Evolutionary conservation across 1,284 basidiomycete genomes (phyloP), one percentile per base, ranked within the genome.

Genomic region (Volvariella volvacea): DNA sequence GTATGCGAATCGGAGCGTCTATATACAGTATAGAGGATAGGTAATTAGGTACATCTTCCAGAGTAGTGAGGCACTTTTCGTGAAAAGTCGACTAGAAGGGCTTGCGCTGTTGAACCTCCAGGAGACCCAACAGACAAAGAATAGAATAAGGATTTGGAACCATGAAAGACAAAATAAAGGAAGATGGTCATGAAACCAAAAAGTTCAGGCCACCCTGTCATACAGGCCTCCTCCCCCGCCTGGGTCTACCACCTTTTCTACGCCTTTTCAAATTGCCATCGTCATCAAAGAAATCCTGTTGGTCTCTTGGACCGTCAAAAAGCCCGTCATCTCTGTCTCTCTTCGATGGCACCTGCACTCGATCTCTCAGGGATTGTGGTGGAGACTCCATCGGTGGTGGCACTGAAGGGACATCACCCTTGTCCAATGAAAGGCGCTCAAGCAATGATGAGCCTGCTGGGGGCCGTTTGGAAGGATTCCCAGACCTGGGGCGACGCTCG

Each of bases 281-380:
- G 19, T 39, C 40, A 14, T 21, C 28, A 8, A 45, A 15, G 39
- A 31, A 33, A 22, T 15, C 20, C 6, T 12, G 25, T 28, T 12
- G 25, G 6, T 28, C 25, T 28, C 25, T 28, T 6, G 25, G 25
- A 28, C 12, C 25, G 12, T 28, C 25, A 6, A 28, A 6, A 28
- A 28, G 25, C 25, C 25, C 25, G 6, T 28, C 25, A 12, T 52
- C 45, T n/a, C 49, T 45, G 32, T 54, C 52, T 30, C 55, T 44
- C 40, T 70, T 69, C 20, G 53, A 50, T 6, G 64, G 66, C 17
- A 63, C 39, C 41, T 67, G 63, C 17, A 72, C 68, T 14, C 70
- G 57, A 2, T 71, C 69, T 9, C 67, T 58, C 46, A 73, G 46
- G 10, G 69, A 66, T 4, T 57, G 52, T 37, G 41, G 31, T 34